Evolutionary conservation across 2,329 filamentous ascomycete genomes (phyloP).

Genomic region (Arthrobotrys pseudoclavata): DNA sequence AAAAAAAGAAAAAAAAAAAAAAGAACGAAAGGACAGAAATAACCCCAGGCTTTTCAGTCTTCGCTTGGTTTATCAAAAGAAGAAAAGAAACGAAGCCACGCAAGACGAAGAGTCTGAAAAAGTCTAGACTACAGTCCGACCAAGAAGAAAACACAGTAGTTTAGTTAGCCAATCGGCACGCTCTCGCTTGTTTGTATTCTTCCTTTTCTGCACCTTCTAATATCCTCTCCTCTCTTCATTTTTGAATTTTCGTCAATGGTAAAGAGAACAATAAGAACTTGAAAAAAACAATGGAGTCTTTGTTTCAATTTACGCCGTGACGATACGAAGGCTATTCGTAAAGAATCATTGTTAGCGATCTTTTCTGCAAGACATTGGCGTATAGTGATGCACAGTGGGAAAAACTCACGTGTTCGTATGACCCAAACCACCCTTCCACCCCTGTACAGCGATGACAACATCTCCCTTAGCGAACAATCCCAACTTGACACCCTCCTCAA

Average conservation of each 20-base stretch:
- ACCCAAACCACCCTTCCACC: conserved; percentile 91
- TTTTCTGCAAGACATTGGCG: neutral
- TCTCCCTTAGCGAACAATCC: conserved; percentile 80
- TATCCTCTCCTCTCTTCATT: neutral
- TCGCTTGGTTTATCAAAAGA: neutral
- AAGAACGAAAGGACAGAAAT: neutral
- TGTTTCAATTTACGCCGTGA: conserved; percentile 46
- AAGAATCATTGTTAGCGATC: conserved; percentile 16
- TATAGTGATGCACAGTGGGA: neutral
- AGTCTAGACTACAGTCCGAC: neutral
- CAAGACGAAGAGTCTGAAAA: neutral
- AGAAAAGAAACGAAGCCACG: neutral
- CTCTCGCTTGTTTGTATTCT: neutral
- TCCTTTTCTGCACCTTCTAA: neutral
- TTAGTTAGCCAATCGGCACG: neutral
- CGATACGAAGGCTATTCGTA: conserved; percentile 58
- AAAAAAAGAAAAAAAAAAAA: neutral
- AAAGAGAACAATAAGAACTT: conserved; percentile 11
- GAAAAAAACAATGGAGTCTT: neutral
- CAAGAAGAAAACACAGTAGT: neutral
- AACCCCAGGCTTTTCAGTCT: neutral
- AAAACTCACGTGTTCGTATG: conserved; percentile 81
- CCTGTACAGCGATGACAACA: conserved; percentile 85
- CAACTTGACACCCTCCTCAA: conserved; percentile 86
- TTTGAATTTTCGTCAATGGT: conserved; percentile 11